Conservation (phyloP, 1,139 yeast species). For the Pichia inconspicua region DNA sequence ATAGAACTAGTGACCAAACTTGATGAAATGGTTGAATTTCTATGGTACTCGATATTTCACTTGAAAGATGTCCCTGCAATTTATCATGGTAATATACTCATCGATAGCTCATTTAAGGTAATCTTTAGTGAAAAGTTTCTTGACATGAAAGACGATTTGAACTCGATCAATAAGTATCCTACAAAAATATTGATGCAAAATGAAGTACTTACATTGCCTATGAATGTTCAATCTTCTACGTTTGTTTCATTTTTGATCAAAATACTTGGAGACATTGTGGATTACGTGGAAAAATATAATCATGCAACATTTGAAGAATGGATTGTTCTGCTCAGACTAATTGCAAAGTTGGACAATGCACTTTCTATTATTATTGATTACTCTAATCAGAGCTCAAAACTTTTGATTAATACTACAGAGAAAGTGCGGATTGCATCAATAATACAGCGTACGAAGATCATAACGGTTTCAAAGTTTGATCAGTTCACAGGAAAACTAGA, state of each 20-base stretch:
- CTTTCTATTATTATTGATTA: conserved; percentile 25
- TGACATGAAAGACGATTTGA: neutral
- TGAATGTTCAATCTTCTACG: conserved; percentile 28
- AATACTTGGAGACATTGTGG: conserved; percentile 61
- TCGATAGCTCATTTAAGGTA: conserved; percentile 25
- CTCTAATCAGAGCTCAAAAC: conserved; percentile 1
- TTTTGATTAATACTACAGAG: conserved; percentile 24
- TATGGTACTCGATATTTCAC: conserved; percentile 48
- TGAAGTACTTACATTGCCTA: conserved; percentile 4
- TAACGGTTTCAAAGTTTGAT: conserved; percentile 24
- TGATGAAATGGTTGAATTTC: conserved; percentile 39
- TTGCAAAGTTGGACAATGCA: conserved; percentile 26
- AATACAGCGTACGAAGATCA: conserved; percentile 24
- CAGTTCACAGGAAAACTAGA: conserved; percentile 9
- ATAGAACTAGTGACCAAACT: conserved; percentile 39
- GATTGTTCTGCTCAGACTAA: conserved; percentile 16
- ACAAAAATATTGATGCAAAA: neutral
- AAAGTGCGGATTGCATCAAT: conserved; percentile 28
- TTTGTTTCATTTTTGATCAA: conserved; percentile 55
- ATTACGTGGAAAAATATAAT: conserved; percentile 44
- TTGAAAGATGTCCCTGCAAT: conserved; percentile 26
- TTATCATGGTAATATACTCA: conserved; percentile 28
- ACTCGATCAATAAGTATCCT: neutral
- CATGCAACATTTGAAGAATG: conserved; percentile 23
- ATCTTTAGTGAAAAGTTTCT: neutral